Evolutionary conservation across 495 filamentous ascomycete species (phyloP).

Genomic region (Penicillium pancosmium): DNA sequence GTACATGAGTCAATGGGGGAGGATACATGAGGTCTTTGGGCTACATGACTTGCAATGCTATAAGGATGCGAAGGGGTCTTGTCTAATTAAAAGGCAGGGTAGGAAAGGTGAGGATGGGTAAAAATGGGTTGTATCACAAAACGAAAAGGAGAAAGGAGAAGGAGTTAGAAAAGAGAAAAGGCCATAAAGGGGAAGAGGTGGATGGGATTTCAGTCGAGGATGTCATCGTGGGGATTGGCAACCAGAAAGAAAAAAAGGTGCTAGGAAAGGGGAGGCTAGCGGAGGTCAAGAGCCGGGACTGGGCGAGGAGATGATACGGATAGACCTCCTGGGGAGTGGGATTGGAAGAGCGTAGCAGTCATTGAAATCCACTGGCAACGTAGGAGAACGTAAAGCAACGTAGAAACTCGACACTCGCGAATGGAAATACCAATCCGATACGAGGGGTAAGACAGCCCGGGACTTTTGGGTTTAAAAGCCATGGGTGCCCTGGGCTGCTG

Average conservation of each 20-base stretch:
- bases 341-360: not conserved
- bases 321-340: not conserved
- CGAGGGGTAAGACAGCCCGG: not conserved
- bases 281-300: conserved; percentile 12
- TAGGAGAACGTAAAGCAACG: not conserved
- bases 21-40: conserved; percentile 55
- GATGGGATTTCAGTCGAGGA: conserved; percentile 24
- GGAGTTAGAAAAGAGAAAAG: conserved; percentile 19
- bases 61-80: conserved; percentile 34
- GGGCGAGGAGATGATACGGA: not conserved
- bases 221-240: conserved; percentile 24
- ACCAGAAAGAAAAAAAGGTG: conserved; percentile 4
- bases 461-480: not conserved
- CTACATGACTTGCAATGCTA: conserved; percentile 52
- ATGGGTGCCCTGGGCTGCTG: not conserved
- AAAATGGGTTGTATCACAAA: conserved; percentile 27
- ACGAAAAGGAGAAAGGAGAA: not conserved
- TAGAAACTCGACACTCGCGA: not conserved
- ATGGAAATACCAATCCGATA: conserved; percentile 3
- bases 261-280: conserved; percentile 14
- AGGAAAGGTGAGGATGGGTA: conserved; percentile 22
- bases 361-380: not conserved
- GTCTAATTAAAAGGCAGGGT: conserved; percentile 49
- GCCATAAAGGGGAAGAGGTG: conserved; percentile 40
- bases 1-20: conserved; percentile 24